Base-by-base conservation (phyloP, 352 stramenopile species). In the Pythium phragmiticola region DNA sequence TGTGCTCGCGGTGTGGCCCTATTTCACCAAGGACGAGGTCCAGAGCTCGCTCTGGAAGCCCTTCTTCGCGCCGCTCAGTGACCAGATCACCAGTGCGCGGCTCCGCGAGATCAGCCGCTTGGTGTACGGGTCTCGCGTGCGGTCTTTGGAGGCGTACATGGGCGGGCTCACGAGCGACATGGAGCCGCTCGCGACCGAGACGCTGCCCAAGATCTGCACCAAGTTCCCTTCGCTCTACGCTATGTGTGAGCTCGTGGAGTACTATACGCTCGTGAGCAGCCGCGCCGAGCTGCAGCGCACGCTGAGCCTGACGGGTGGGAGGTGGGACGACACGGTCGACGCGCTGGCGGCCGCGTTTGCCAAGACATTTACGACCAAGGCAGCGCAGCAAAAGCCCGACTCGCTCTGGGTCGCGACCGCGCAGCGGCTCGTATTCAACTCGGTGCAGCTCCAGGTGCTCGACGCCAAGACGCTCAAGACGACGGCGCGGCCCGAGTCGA, bases 111-210 rank as follows among this genome's bases (percentile, higher is more conserved):
- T 62, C n/a, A 23, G 6, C 4, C 56, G 56, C 17, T 11, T 54
- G 13, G 45, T 62, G 14, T 62, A 47, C 42, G 34, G 19, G 17
- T 19, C 13, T 4, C 17, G 19, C 11, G 54, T 30, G 21, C 26
- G n/a, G 11, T 37, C 41, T 9, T 41, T 61, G 4, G 54, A 61
- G 39, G 39, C 54, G 7, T 55, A 53, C 56, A 62, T 54, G 56
- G 45, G 46, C 16, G 56, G 42, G 4, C 36, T 26, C 9, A 54
- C 12, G 17, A 62, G 56, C 33, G 56, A 62, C 45, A 55, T 45
- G 56, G n/a, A 13, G 4, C 46, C 23, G 17, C 56, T 62, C 9
- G 56, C 37, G 43, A 55, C 17, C 11, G n/a, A 62, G 3, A 9
- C 19, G 16, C n/a, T 62, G 43, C 8, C 33, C 26, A 42, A 11